phyloP scores from a whole-genome alignment of 176 grass and related monocot species.

The Secale cereale region DNA sequence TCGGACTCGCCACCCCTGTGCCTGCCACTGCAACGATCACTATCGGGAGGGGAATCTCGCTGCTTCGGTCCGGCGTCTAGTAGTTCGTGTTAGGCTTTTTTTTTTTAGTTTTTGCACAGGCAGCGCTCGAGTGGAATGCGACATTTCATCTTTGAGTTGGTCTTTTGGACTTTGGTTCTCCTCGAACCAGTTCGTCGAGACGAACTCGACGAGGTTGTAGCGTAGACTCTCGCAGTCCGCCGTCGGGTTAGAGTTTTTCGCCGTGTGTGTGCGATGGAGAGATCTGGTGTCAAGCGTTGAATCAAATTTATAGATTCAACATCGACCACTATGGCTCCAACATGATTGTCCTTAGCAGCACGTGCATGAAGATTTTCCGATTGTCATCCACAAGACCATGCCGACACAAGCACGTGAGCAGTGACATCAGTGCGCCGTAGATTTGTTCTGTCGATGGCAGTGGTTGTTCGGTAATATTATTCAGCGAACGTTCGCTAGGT shows the following conservation, averaged over 20 bases:
- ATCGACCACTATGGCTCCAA: not conserved
- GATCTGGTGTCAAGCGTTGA: not conserved
- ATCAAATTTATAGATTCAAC: not conserved
- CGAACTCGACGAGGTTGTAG: rapidly evolving
- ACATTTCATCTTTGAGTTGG: too few relatives aligned
- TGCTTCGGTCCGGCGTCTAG: too few relatives aligned
- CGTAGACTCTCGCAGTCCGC: rapidly evolving
- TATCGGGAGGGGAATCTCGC: too few relatives aligned
- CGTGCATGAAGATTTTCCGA: rapidly evolving
- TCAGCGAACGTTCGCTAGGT: too few relatives aligned
- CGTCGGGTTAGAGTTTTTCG: not conserved
- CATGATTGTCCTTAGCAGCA: rapidly evolving
- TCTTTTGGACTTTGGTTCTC: rapidly evolving
- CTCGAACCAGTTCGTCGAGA: not conserved
- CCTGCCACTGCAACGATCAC: rapidly evolving
- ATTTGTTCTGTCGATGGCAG: too few relatives aligned
- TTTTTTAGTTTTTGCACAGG: too few relatives aligned
- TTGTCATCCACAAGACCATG: too few relatives aligned
- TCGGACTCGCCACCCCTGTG: too few relatives aligned
- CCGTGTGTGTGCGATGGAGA: too few relatives aligned
- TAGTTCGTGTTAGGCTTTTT: too few relatives aligned
- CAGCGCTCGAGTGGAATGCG: rapidly evolving
- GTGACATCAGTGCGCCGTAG: rapidly evolving
- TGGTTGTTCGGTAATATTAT: too few relatives aligned
- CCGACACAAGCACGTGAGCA: rapidly evolving